Evolutionary conservation across 1,139 yeast species (phyloP).

Genomic region (Wickerhamomyces sp.): DNA sequence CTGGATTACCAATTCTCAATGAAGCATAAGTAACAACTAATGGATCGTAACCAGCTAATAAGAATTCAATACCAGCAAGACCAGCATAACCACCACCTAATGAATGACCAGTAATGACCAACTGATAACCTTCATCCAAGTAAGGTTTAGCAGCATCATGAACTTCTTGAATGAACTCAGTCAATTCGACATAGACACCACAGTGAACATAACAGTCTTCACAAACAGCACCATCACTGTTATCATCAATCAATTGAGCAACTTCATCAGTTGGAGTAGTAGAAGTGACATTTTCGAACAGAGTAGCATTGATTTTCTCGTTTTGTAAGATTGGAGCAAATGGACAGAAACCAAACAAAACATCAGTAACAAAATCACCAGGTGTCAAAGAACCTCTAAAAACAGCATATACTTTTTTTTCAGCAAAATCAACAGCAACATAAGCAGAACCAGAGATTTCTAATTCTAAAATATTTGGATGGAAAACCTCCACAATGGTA

Average conservation of each 20-base stretch:
- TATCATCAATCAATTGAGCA: background rate
- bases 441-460: slow-evolving; percentile 37
- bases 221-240: slow-evolving; percentile 30
- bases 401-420: slow-evolving; percentile 35
- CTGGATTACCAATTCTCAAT: slow-evolving; percentile 55
- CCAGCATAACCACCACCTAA: slow-evolving; percentile 67
- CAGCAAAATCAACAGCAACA: slow-evolving; percentile 37
- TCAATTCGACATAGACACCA: slow-evolving; percentile 45
- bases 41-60: slow-evolving; percentile 45
- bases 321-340: slow-evolving; percentile 14
- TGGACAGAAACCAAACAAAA: slow-evolving; percentile 26
- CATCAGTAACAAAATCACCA: slow-evolving; percentile 54
- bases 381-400: slow-evolving; percentile 57
- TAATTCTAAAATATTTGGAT: slow-evolving; percentile 22
- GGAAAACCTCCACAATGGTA: slow-evolving; percentile 5
- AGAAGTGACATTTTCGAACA: slow-evolving; percentile 1
- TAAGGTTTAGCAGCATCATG: slow-evolving; percentile 30
- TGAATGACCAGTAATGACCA: slow-evolving; percentile 64
- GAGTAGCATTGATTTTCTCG: slow-evolving; percentile 2
- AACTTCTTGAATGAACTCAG: slow-evolving; percentile 35
- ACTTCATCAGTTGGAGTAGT: background rate
- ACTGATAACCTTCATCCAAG: slow-evolving; percentile 37
- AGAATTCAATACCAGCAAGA: slow-evolving; percentile 55
- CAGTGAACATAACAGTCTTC: slow-evolving; percentile 50
- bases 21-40: slow-evolving; percentile 54